Conservation (phyloP, 306 rosid genomes). For the Vachellia collinsii region DNA sequence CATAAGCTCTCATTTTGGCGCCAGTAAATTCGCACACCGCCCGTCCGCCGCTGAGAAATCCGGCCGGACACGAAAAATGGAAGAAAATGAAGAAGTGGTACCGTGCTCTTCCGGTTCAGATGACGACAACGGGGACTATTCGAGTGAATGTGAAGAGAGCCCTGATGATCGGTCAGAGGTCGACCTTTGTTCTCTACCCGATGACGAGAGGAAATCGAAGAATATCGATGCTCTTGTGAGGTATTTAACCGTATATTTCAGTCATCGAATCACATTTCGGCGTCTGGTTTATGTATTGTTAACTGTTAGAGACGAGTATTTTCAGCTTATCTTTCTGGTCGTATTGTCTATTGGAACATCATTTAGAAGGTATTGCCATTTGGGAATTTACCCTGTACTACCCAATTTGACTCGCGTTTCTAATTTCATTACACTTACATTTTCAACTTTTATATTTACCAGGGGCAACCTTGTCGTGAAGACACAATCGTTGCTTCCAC, state of each 20-base stretch:
- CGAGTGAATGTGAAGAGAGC: constrained; percentile 37
- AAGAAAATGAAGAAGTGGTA: constrained; percentile 52
- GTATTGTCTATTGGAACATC: not conserved
- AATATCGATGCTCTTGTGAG: constrained; percentile 87
- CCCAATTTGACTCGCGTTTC: not conserved
- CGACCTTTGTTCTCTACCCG: constrained; percentile 35
- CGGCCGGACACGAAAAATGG: constrained; percentile 42
- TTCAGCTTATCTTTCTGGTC: not conserved
- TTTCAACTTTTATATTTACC: not conserved
- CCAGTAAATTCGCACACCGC: not conserved
- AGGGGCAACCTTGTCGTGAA: constrained; percentile 81
- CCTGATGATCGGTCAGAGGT: not conserved
- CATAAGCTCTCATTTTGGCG: not conserved
- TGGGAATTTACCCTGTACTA: not conserved
- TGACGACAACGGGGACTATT: constrained; percentile 55
- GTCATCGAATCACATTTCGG: not conserved
- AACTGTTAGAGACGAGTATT: not conserved
- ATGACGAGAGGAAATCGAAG: constrained; percentile 64
- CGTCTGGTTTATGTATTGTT: not conserved
- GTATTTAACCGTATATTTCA: constrained; percentile 25
- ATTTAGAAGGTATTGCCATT: constrained; percentile 15
- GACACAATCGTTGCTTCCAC: constrained; percentile 84
- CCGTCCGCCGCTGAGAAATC: not conserved
- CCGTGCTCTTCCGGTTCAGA: constrained; percentile 60
- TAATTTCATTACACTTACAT: not conserved